Evolutionary conservation across 106 monocot genomes (phyloP), one percentile per base, ranked within the genome.

Genomic region (Xerophyta viscosa): DNA sequence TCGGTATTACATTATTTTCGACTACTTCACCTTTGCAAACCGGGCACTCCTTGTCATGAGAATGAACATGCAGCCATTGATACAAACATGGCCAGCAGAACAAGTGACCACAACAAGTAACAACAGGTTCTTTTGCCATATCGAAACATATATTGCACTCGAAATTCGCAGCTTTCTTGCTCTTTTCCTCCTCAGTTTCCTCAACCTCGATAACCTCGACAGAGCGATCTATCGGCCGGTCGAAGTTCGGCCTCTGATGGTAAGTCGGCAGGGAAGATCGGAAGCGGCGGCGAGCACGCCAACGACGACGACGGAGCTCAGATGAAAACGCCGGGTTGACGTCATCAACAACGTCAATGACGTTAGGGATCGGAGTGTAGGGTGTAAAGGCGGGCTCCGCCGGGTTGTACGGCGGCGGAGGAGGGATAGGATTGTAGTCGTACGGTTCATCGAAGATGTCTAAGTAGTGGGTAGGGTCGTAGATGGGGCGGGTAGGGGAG

Each of bases 71-170:
- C 29, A 75, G 52, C 75, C 75, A 75, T 27, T 64, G 75, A 39
- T 68, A 75, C 63, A 75, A 41, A 22, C 75, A 75, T 6, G 75
- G 63, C 75, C 75, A 75, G 27, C 75, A 75, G 27, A 75, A 75
- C 46, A 75, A 25, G 53, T 75, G 75, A 2, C 75, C 75, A 15
- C 75, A 75, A 14, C 63, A 69, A 37, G 75, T 75, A 31, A 75
- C 75, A 36, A 75, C 75, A 4, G 75, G 75, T 11, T 75, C 75
- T n/a, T 63, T 52, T 10, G 75, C 68, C 15, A 69, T 30, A 26
- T 75, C 75, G 50, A 68, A 64, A 51, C 75, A 75, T 9, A 75
- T 64, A 24, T 75, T 75, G 52, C 75, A 75, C 46, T 75, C 68
- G 6, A 75, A 75, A 29, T 59, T 57, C 10, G 68, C 64, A 7